Percentiles rank a stretch among this genome's conserved stretches.
These are phyloP conservation scores for Leccinellum albellum DNA, from an alignment of 768 basidiomycete genomes.

Conservation along the genomic window DNA sequence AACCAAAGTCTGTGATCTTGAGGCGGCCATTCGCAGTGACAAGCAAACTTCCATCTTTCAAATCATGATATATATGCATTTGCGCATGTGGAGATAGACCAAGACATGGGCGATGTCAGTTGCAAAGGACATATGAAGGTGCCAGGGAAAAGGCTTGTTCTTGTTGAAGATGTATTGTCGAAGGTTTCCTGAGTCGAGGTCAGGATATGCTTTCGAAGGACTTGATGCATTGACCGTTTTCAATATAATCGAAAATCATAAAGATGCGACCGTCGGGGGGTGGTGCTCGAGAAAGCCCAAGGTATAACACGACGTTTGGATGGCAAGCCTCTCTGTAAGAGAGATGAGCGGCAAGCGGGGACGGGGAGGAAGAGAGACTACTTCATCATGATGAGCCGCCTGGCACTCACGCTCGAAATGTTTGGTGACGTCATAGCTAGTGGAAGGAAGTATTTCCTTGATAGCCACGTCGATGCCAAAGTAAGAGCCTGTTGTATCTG, in stretches of 20 bases:
- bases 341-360: not conserved
- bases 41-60: conserved; percentile 97
- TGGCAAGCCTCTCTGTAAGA: conserved; percentile 74
- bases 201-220: not conserved
- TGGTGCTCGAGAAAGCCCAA: conserved; percentile 83
- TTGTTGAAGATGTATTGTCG: conserved; percentile 87
- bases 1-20: conserved; percentile 99
- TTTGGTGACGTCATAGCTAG: conserved; percentile 90
- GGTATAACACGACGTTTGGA: conserved; percentile 89
- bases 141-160: conserved; percentile 84
- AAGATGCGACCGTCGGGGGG: conserved; percentile 80
- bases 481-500: conserved; percentile 59
- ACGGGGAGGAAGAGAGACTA: conserved; percentile 23
- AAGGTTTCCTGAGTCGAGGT: conserved; percentile 52
- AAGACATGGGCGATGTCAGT: conserved; percentile 92
- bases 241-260: conserved; percentile 93
- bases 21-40: conserved; percentile 90
- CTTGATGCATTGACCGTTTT: conserved; percentile 48
- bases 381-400: conserved; percentile 96
- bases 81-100: conserved; percentile 95
- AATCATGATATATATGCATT: conserved; percentile 84
- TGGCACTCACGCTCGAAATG: conserved; percentile 99
- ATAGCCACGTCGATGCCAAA: conserved; percentile 95
- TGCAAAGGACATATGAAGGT: conserved; percentile 89
- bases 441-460: conserved; percentile 92